These are phyloP conservation scores for Lumnitzera racemosa DNA, from an alignment of 345 rosid genomes.

Conservation along the genomic window DNA sequence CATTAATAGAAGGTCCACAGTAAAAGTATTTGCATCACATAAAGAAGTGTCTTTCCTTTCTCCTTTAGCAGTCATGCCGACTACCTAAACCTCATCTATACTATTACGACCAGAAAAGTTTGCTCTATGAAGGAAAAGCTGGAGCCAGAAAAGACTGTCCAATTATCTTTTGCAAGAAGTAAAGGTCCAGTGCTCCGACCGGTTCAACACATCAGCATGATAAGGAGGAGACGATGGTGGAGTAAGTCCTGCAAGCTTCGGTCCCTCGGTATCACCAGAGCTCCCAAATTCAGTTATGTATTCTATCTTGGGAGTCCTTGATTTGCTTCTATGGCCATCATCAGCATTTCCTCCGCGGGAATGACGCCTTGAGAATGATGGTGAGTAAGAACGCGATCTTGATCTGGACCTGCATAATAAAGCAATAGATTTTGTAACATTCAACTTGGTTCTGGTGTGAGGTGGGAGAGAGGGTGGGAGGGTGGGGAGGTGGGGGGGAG, in stretches of 20 bases:
- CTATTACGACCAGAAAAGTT: slow-evolving; percentile 36
- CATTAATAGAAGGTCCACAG: slow-evolving; percentile 3
- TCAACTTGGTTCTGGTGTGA: background rate
- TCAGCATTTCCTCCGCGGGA: slow-evolving; percentile 53
- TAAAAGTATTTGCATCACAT: slow-evolving; percentile 30
- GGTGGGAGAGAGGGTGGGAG: no score
- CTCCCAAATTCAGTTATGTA: slow-evolving; percentile 94
- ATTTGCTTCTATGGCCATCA: slow-evolving; percentile 49
- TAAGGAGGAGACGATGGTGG: slow-evolving; percentile 88
- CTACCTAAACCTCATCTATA: slow-evolving; percentile 40
- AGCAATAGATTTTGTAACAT: background rate
- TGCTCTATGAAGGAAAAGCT: slow-evolving; percentile 49
- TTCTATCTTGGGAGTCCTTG: slow-evolving; percentile 73
- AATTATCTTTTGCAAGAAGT: slow-evolving; percentile 94
- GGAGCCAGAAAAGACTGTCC: slow-evolving; percentile 69
- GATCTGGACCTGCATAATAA: slow-evolving; percentile 50
- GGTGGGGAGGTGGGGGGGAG: no score
- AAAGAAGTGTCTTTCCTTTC: slow-evolving; percentile 50
- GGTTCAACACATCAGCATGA: slow-evolving; percentile 56
- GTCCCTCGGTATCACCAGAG: slow-evolving; percentile 52
- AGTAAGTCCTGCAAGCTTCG: slow-evolving; percentile 72
- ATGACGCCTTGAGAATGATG: slow-evolving; percentile 60
- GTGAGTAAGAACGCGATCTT: slow-evolving; percentile 76
- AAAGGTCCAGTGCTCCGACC: slow-evolving; percentile 99
- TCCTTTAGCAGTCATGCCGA: slow-evolving; percentile 43